These are phyloP conservation scores for Pleurotus pulmonarius DNA, from an alignment of 768 basidiomycete genomes.

Conservation along the genomic window DNA sequence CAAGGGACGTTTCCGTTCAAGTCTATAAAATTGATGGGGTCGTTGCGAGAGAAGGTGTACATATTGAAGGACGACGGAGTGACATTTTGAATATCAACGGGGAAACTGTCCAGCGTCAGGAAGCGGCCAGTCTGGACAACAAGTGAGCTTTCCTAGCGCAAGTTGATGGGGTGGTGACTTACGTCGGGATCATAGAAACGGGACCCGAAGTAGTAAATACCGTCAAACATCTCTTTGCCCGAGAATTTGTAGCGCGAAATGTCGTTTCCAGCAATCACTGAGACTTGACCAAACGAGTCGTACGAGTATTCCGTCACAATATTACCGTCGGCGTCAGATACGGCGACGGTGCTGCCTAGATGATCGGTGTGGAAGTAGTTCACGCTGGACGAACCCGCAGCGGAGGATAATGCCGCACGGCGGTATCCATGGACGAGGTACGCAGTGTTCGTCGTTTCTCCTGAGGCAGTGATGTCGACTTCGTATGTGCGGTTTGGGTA, in stretches of 20 bases:
- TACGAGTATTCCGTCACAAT: not conserved
- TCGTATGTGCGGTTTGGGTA: not conserved
- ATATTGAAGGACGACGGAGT: slow-evolving; percentile 10
- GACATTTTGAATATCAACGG: not conserved
- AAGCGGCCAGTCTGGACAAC: not conserved
- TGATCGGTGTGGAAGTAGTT: not conserved
- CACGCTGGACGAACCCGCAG: not conserved
- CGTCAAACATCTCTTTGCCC: not conserved
- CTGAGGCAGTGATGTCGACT: not conserved
- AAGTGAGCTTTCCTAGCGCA: not conserved
- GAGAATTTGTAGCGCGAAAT: slow-evolving; percentile 2
- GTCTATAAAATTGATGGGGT: slow-evolving; percentile 13
- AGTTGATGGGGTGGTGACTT: not conserved
- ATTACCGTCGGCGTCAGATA: not conserved
- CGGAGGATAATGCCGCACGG: not conserved
- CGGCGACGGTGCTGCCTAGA: not conserved
- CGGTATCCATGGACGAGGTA: slow-evolving; percentile 1
- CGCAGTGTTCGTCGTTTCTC: not conserved
- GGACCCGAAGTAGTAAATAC: slow-evolving; percentile 9
- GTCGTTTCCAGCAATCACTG: not conserved
- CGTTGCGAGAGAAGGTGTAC: slow-evolving; percentile 11
- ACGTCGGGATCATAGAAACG: slow-evolving; percentile 7
- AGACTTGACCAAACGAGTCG: not conserved
- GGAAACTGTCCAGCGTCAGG: not conserved
- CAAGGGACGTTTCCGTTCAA: slow-evolving; percentile 12